phyloP scores from a whole-genome alignment of 2,329 filamentous ascomycete genomes.

The Neophaeococcomyces mojaviensis region DNA sequence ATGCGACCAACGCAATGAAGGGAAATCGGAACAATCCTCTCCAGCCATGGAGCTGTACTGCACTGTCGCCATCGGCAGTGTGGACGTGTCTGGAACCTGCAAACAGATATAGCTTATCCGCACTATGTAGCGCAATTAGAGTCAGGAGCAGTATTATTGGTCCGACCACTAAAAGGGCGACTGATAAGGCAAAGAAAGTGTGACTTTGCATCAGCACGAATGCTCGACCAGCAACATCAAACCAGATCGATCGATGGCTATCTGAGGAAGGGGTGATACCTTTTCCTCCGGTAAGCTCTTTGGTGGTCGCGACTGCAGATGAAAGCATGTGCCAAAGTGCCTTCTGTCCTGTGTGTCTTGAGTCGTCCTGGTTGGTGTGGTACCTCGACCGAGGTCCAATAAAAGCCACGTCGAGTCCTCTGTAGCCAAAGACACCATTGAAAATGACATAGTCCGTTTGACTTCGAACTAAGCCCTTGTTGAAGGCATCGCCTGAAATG shows the following conservation, averaged over 20 bases:
- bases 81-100: constrained; percentile 57
- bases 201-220: constrained; percentile 74
- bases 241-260: constrained; percentile 74
- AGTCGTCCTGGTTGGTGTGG: constrained; percentile 84
- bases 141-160: constrained; percentile 66
- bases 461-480: constrained; percentile 67
- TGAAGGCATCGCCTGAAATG: constrained; percentile 75
- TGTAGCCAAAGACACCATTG: constrained; percentile 65
- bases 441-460: constrained; percentile 88
- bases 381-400: constrained; percentile 79
- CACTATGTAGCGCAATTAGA: constrained; percentile 59
- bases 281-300: constrained; percentile 53
- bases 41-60: constrained; percentile 63
- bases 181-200: constrained; percentile 79
- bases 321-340: constrained; percentile 94
- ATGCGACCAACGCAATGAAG: constrained; percentile 61
- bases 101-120: constrained; percentile 86
- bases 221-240: constrained; percentile 74
- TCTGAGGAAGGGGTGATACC: constrained; percentile 45
- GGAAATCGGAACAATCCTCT: constrained; percentile 81
- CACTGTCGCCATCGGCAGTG: constrained; percentile 51
- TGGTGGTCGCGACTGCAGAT: constrained; percentile 66
- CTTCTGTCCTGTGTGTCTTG: constrained; percentile 59
- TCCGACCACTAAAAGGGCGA: constrained; percentile 71
- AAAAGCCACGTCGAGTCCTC: constrained; percentile 88